Evolutionary conservation across 2,329 filamentous ascomycete species (phyloP), one percentile per base, ranked within the genome.

Genomic region (Parastagonospora avenae): DNA sequence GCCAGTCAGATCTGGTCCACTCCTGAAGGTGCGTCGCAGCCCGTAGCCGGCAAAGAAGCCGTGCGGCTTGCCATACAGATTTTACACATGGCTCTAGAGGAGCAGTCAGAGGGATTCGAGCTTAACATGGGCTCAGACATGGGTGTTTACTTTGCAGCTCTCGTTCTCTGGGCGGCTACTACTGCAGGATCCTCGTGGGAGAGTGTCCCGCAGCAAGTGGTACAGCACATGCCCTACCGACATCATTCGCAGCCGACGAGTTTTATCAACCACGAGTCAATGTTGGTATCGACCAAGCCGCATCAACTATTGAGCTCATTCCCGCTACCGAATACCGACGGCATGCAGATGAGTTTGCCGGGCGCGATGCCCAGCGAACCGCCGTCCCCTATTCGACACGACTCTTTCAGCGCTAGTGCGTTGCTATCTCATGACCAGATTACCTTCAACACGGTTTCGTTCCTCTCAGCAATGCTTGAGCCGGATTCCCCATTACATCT

Each of bases 161-260:
- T 76, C 4, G 66, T 73, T 1, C 50, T 75, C 0, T 76, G 73
- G 73, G 63, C 64, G 6, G 57, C 64, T 12, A 72, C 69, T 4
- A 65, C 67, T 27, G 59, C 66, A 14, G 62, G 67, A 12, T 63
- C 44, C 8, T 60, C 61, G 1, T 59, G 63, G 10, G 43, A 60
- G 11, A 58, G 56, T 27, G 37, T 50, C 2, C 24, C 46, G 4
- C 57, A 59, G 36, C 54, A 55, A 10, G 16, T 27, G 2, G 9
- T 42, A 4, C 42, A 53, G 30, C 30, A 15, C 2, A 52, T 57
- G 28, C 36, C 39, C 10, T 48, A 48, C 10, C 59, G 63, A 24
- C 62, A 53, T 44, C 52, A 55, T 29, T 62, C 60, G 8, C 36
- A 52, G 11, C 33, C 57, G 5, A 30, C 43, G 37, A 38, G 49